Percentiles rank a stretch among this genome's conserved stretches.
Evolutionary conservation across 2,329 filamentous ascomycete genomes (phyloP).

Genomic region (Mycosphaerelloides madeirae): DNA sequence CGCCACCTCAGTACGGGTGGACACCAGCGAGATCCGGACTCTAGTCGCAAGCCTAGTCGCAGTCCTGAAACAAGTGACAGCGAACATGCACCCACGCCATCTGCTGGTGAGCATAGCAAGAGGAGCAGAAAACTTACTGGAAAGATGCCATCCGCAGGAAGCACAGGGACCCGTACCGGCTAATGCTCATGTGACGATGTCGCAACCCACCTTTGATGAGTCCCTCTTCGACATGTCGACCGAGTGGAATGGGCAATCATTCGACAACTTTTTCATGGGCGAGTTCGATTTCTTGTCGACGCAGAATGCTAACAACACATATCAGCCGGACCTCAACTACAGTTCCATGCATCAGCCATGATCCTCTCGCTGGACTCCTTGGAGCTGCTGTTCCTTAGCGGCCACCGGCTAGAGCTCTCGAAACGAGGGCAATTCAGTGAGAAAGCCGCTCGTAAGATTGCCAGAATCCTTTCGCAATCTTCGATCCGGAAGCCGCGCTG

Average conservation of each 20-base stretch:
- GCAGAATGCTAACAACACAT: conserved; percentile 22
- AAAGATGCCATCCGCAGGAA: conserved; percentile 18
- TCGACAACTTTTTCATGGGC: conserved; percentile 30
- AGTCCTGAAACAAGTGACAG: conserved; percentile 25
- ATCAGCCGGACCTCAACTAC: conserved; percentile 24
- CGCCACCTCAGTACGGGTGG: conserved; percentile 23
- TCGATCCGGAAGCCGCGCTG: no score
- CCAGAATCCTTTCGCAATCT: no score
- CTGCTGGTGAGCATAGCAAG: conserved; percentile 26
- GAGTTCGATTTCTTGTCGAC: conserved; percentile 30
- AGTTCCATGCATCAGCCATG: conserved; percentile 18
- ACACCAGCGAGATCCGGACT: conserved; percentile 24
- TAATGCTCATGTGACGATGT: conserved; percentile 27
- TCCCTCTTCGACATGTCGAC: conserved; percentile 25
- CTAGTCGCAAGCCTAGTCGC: conserved; percentile 24
- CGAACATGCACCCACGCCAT: conserved; percentile 29
- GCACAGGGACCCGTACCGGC: conserved; percentile 19
- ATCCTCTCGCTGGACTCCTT: no score
- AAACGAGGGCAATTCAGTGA: no score
- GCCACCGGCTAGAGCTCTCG: no score
- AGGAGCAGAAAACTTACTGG: conserved; percentile 25
- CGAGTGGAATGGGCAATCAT: conserved; percentile 20
- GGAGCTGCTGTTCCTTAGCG: no score
- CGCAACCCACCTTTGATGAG: conserved; percentile 27
- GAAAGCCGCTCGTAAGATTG: no score